phyloP scores from a whole-genome alignment of 2,329 filamentous ascomycete genomes.

The Didymellaceae sp. region DNA sequence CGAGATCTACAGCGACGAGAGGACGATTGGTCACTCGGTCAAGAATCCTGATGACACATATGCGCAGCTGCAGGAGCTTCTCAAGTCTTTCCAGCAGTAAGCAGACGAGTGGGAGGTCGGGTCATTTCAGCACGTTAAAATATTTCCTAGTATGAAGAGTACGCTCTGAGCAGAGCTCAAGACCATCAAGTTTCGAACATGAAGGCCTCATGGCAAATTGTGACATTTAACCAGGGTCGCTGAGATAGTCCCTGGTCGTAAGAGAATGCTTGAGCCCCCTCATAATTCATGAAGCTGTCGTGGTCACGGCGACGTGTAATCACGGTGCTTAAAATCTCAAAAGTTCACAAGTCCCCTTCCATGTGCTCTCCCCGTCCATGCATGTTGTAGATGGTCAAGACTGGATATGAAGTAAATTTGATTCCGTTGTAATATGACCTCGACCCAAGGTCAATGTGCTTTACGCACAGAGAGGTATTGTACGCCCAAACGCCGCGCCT shows the following conservation, averaged over 20 bases:
- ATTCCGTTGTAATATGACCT: slow-evolving; percentile 10
- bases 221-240: no score
- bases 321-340: no score
- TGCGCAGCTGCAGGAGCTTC: slow-evolving; percentile 78
- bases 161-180: background rate
- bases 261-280: no score
- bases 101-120: no score
- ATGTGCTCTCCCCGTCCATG: no score
- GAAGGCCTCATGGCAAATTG: no score
- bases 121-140: background rate
- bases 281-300: no score
- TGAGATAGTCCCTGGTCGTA: no score
- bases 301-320: no score
- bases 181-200: no score
- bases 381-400: no score
- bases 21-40: slow-evolving; percentile 87
- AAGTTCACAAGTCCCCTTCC: no score
- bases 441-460: background rate
- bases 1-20: slow-evolving; percentile 84
- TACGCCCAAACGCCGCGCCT: slow-evolving; percentile 16
- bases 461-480: slow-evolving; percentile 4
- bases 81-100: slow-evolving; percentile 51
- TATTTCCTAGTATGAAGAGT: background rate
- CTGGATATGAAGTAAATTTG: background rate
- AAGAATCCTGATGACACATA: slow-evolving; percentile 82